phyloP scores from a whole-genome alignment of 805 yeast species.

The Clavispora asparagi region DNA sequence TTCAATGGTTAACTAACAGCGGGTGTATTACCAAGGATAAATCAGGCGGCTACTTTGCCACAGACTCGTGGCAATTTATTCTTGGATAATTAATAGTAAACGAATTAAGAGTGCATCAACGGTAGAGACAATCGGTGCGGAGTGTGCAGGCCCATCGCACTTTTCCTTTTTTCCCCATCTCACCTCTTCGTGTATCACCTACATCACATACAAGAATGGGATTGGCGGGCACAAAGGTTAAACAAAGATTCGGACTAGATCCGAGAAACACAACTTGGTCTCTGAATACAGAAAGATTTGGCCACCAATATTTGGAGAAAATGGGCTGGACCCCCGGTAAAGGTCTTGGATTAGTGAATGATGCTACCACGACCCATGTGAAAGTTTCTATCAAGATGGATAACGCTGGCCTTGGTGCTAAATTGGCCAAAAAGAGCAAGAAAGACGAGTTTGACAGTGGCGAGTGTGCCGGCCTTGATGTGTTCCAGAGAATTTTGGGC shows the following conservation, averaged over 20 bases:
- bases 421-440: constrained; percentile 50
- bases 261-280: constrained; percentile 96
- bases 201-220: constrained; percentile 47
- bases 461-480: constrained; percentile 88
- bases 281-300: constrained; percentile 76
- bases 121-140: neutral
- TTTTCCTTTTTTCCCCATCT: constrained; percentile 1
- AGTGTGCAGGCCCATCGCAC: constrained; percentile 8
- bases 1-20: constrained; percentile 39
- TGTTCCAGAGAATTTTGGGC: constrained; percentile 85
- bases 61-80: constrained; percentile 42
- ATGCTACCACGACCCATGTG: constrained; percentile 74
- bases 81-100: constrained; percentile 22
- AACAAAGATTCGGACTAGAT: constrained; percentile 84
- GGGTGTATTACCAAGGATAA: constrained; percentile 29
- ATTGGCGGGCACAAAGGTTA: constrained; percentile 71
- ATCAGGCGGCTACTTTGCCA: constrained; percentile 39
- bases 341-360: constrained; percentile 70
- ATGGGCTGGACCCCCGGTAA: constrained; percentile 92
- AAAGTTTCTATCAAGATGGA: constrained; percentile 81
- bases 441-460: constrained; percentile 72
- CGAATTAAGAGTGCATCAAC: neutral
- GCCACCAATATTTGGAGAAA: constrained; percentile 76
- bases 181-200: neutral
- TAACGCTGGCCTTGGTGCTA: constrained; percentile 86